Percentiles rank a stretch among this genome's conserved stretches.
Conservation (phyloP, 2,329 filamentous ascomycete species). For the Aspergillus pseudoglaucus region DNA sequence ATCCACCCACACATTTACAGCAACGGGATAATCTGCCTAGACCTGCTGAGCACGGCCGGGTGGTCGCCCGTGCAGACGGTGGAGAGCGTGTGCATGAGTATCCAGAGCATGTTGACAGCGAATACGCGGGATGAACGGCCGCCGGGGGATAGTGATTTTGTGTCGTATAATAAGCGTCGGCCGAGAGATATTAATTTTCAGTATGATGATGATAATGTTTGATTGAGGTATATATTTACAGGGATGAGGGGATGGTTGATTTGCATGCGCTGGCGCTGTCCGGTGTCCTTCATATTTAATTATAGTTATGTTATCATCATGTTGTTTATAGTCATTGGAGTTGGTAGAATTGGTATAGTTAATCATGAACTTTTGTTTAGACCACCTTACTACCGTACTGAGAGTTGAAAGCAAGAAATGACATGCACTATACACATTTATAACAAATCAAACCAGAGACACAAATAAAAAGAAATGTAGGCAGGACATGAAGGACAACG, state of each 20-base stretch:
- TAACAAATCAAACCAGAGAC: slow-evolving; percentile 7
- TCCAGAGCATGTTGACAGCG: slow-evolving; percentile 96
- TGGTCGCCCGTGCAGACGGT: slow-evolving; percentile 98
- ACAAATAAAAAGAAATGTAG: slow-evolving; percentile 10
- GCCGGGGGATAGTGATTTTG: slow-evolving; percentile 84
- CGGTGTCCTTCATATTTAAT: neutral
- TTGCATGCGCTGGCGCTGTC: neutral
- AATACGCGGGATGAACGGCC: slow-evolving; percentile 89
- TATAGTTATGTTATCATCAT: neutral
- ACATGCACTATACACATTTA: slow-evolving; percentile 24
- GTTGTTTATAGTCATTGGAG: neutral
- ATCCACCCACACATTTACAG: slow-evolving; percentile 98
- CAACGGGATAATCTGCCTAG: slow-evolving; percentile 97
- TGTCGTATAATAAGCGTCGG: slow-evolving; percentile 67
- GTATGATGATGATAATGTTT: slow-evolving; percentile 80
- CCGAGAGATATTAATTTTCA: slow-evolving; percentile 88
- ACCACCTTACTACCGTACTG: neutral
- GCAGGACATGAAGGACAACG: slow-evolving; percentile 22
- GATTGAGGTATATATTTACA: neutral
- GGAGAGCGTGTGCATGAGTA: slow-evolving; percentile 91
- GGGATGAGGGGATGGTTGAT: neutral
- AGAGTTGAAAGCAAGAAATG: slow-evolving; percentile 8
- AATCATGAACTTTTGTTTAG: neutral
- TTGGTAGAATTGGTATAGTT: neutral
- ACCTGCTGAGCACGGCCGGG: slow-evolving; percentile 77